Evolutionary conservation across 2,329 filamentous ascomycete genomes (phyloP).

Genomic region (Pseudogymnoascus sp.): DNA sequence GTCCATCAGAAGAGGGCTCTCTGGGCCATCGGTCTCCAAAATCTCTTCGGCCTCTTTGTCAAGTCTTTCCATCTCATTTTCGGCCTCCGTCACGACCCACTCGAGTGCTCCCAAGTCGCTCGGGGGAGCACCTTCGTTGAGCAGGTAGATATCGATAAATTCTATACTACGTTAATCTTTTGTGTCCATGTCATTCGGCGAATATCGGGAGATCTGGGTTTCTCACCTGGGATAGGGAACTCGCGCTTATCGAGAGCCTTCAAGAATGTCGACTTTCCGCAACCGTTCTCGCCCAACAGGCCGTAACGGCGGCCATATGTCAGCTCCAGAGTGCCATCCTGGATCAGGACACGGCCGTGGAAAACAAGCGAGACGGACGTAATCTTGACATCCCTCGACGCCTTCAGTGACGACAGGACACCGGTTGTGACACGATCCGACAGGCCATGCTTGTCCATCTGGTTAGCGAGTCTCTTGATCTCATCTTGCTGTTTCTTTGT

Average conservation of each 20-base stretch:
- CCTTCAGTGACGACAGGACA: constrained; percentile 76
- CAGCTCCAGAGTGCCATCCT: constrained; percentile 86
- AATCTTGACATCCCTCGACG: constrained; percentile 95
- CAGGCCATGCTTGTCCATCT: constrained; percentile 93
- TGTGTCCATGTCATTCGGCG: not conserved
- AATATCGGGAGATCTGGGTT: not conserved
- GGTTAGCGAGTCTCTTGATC: constrained; percentile 79
- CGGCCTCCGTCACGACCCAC: constrained; percentile 93
- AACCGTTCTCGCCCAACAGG: constrained; percentile 96
- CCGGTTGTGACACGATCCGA: constrained; percentile 98
- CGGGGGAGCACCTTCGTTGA: constrained; percentile 93
- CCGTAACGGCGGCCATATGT: constrained; percentile 91
- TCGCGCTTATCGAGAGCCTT: constrained; percentile 92
- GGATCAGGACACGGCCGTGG: constrained; percentile 94
- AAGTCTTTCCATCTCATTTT: constrained; percentile 83
- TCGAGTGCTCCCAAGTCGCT: constrained; percentile 86
- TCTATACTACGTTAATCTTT: constrained; percentile 36
- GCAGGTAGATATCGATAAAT: constrained; percentile 94
- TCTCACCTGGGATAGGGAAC: constrained; percentile 67
- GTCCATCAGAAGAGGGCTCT: constrained; percentile 83
- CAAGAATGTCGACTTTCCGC: constrained; percentile 95
- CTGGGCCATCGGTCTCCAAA: constrained; percentile 85
- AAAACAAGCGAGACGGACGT: constrained; percentile 89
- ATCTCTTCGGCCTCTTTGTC: constrained; percentile 85
- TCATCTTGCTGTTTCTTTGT: constrained; percentile 66